phyloP scores from a whole-genome alignment of 1,284 basidiomycete genomes.

The Austropuccinia psidii region DNA sequence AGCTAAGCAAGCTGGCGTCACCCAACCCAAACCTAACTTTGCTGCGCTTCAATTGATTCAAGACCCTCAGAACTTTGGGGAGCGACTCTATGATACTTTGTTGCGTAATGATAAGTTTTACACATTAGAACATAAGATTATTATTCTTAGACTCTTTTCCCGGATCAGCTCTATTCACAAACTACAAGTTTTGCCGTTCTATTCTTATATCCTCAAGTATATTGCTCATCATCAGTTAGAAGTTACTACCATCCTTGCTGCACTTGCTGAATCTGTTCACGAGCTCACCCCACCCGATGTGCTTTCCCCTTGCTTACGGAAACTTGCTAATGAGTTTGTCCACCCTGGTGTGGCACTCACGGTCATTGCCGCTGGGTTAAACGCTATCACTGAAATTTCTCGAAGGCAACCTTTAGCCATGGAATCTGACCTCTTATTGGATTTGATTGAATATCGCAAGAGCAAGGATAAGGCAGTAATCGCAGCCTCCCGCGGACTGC shows the following conservation, averaged over 20 bases:
- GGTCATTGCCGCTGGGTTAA: slow-evolving; percentile 91
- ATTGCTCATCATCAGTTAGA: slow-evolving; percentile 86
- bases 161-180: slow-evolving; percentile 90
- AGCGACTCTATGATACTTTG: slow-evolving; percentile 84
- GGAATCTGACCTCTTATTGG: slow-evolving; percentile 78
- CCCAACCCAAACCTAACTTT: slow-evolving; percentile 63
- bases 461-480: slow-evolving; percentile 90
- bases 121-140: slow-evolving; percentile 90
- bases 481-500: slow-evolving; percentile 73
- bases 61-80: slow-evolving; percentile 91
- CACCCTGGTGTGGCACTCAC: slow-evolving; percentile 87
- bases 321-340: slow-evolving; percentile 90
- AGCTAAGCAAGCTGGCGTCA: slow-evolving; percentile 51
- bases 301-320: slow-evolving; percentile 77
- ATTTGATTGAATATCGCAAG: slow-evolving; percentile 89
- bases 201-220: slow-evolving; percentile 89
- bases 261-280: slow-evolving; percentile 91
- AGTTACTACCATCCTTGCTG: slow-evolving; percentile 86
- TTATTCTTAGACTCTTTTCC: slow-evolving; percentile 95
- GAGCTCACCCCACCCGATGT: slow-evolving; percentile 91
- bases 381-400: slow-evolving; percentile 88
- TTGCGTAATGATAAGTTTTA: slow-evolving; percentile 82
- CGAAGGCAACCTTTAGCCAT: slow-evolving; percentile 91
- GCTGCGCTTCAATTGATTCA: slow-evolving; percentile 86
- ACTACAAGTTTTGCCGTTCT: slow-evolving; percentile 89